Conservation (phyloP, 2,329 filamentous ascomycete genomes). For the Trichoderma hamatum region DNA sequence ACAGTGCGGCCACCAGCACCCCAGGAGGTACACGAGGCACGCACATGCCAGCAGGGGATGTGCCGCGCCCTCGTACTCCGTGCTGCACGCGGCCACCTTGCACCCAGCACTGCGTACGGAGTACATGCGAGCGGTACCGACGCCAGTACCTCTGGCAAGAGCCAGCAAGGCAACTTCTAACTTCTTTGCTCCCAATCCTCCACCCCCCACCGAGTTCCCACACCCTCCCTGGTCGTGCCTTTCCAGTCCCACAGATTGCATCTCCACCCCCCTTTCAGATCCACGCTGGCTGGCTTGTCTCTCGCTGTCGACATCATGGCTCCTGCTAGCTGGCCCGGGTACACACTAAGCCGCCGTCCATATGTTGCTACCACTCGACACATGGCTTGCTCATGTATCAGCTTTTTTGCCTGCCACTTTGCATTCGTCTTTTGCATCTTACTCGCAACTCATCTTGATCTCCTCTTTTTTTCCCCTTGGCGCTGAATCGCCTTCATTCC, state of each 20-base stretch:
- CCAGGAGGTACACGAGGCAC: not conserved
- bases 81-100: slow-evolving; percentile 2
- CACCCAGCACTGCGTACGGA: not conserved
- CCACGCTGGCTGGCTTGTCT: slow-evolving; percentile 25
- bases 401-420: not conserved
- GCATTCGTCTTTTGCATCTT: slow-evolving; percentile 3
- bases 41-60: slow-evolving; percentile 13
- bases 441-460: slow-evolving; percentile 9
- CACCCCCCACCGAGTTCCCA: slow-evolving; percentile 14
- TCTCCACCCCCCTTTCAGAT: slow-evolving; percentile 29
- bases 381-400: not conserved
- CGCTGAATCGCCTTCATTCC: slow-evolving; percentile 19
- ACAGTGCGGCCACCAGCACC: not conserved
- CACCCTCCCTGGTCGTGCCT: slow-evolving; percentile 20
- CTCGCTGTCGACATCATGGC: slow-evolving; percentile 29
- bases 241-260: slow-evolving; percentile 28
- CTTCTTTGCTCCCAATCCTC: slow-evolving; percentile 2
- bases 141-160: not conserved
- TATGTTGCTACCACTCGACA: not conserved
- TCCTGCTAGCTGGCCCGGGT: slow-evolving; percentile 19
- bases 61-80: slow-evolving; percentile 13
- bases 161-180: slow-evolving; percentile 1
- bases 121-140: not conserved
- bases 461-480: slow-evolving; percentile 3
- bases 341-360: not conserved